Conservation (phyloP, 108 stramenopile species). For the Bacterosira constricta region DNA sequence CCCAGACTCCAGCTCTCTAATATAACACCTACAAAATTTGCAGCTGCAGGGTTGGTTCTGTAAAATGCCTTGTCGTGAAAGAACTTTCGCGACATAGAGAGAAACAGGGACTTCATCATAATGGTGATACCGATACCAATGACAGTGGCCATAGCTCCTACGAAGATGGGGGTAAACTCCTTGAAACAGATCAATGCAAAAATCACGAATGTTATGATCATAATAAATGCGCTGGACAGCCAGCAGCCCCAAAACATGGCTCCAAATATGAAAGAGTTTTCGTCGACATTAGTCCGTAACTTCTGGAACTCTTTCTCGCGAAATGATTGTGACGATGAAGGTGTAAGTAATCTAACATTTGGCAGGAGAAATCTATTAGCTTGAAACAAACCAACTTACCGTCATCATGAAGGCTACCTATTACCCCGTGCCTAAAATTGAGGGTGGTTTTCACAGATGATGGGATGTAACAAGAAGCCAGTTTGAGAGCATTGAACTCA, state of each 20-base stretch:
- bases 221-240: constrained; percentile 8
- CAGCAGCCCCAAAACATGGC: constrained; percentile 40
- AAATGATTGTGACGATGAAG: too few relatives aligned
- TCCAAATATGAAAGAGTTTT: constrained; percentile 13
- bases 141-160: not conserved
- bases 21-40: constrained; percentile 14
- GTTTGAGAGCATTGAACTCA: constrained; percentile 10
- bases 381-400: too few relatives aligned
- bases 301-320: too few relatives aligned
- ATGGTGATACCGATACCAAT: constrained; percentile 24
- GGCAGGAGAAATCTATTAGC: too few relatives aligned
- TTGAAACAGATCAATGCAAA: not conserved
- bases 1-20: constrained; percentile 28
- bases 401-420: constrained; percentile 21
- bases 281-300: too few relatives aligned
- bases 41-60: constrained; percentile 22
- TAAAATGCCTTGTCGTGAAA: constrained; percentile 9
- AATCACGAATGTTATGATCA: not conserved
- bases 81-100: not conserved
- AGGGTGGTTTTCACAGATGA: constrained; percentile 11
- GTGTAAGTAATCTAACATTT: too few relatives aligned
- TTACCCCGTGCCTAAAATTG: constrained; percentile 8
- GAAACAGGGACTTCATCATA: not conserved
- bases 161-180: not conserved
- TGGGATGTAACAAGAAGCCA: constrained; percentile 16